Conservation (phyloP, 805 yeast genomes). For the Torulaspora maleeae region DNA sequence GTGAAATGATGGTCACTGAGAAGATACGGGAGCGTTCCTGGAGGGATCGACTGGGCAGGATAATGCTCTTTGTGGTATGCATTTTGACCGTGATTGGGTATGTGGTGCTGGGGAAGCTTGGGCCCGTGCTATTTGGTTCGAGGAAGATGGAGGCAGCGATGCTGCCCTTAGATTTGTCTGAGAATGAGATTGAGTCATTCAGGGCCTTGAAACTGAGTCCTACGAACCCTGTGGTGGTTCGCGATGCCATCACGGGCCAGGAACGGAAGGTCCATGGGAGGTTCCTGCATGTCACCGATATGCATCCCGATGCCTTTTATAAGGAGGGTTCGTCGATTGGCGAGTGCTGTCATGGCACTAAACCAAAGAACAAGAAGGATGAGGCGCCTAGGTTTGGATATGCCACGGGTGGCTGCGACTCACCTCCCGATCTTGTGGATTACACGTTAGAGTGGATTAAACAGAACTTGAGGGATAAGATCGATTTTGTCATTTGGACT, state of each 20-base stretch:
- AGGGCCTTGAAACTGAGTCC: conserved; percentile 41
- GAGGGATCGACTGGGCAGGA: neutral
- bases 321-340: conserved; percentile 46
- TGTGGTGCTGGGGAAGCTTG: neutral
- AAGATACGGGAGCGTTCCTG: neutral
- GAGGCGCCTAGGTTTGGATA: conserved; percentile 66
- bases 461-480: conserved; percentile 61
- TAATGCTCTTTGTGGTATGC: neutral
- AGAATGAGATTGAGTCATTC: conserved; percentile 30
- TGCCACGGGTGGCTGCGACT: conserved; percentile 72
- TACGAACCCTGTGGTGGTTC: conserved; percentile 35
- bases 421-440: conserved; percentile 58
- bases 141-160: neutral
- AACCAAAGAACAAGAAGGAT: conserved; percentile 34
- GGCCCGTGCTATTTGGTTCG: neutral
- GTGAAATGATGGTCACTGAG: neutral
- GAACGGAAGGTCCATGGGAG: conserved; percentile 54
- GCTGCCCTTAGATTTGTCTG: neutral
- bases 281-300: conserved; percentile 79
- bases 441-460: conserved; percentile 64
- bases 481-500: conserved; percentile 86
- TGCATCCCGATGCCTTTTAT: conserved; percentile 77
- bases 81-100: neutral
- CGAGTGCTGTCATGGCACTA: conserved; percentile 51
- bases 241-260: conserved; percentile 15